Evolutionary conservation across 148 eudicot species (phyloP).

Genomic region (Camellia sinensis): DNA sequence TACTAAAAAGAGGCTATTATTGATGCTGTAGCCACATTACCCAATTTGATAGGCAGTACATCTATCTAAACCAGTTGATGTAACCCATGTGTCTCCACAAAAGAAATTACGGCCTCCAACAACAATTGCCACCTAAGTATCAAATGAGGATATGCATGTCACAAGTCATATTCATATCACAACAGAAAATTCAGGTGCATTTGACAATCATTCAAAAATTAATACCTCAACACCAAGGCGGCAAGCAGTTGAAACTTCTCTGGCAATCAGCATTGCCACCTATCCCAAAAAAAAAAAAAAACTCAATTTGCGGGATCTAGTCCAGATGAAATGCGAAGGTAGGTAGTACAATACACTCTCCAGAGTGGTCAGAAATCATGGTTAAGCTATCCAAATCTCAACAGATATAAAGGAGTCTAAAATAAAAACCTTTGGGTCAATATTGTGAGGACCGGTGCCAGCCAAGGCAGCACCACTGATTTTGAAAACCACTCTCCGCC

Average conservation of each 20-base stretch:
- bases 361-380: not conserved
- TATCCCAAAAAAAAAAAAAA: conserved; percentile 21
- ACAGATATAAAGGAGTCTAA: not conserved
- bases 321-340: not conserved
- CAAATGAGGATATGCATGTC: conserved; percentile 12
- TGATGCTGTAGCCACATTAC: conserved; percentile 32
- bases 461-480: conserved; percentile 93
- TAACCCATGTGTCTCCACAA: conserved; percentile 90
- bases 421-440: conserved; percentile 86
- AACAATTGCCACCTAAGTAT: conserved; percentile 79
- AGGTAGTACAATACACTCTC: not conserved
- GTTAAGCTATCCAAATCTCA: conserved; percentile 5
- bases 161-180: not conserved
- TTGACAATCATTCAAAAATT: conserved; percentile 2
- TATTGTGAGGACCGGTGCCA: conserved; percentile 69
- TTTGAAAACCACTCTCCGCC: conserved; percentile 97
- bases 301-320: conserved; percentile 8
- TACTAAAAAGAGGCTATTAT: conserved; percentile 1
- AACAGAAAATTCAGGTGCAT: conserved; percentile 1
- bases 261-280: conserved; percentile 88
- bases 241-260: conserved; percentile 79
- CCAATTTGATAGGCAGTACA: conserved; percentile 90
- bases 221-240: conserved; percentile 86
- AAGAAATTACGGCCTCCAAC: conserved; percentile 97
- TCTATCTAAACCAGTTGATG: conserved; percentile 86